Base-by-base conservation (phyloP, 257 asterid genomes). In the Solanum raphanifolium region DNA sequence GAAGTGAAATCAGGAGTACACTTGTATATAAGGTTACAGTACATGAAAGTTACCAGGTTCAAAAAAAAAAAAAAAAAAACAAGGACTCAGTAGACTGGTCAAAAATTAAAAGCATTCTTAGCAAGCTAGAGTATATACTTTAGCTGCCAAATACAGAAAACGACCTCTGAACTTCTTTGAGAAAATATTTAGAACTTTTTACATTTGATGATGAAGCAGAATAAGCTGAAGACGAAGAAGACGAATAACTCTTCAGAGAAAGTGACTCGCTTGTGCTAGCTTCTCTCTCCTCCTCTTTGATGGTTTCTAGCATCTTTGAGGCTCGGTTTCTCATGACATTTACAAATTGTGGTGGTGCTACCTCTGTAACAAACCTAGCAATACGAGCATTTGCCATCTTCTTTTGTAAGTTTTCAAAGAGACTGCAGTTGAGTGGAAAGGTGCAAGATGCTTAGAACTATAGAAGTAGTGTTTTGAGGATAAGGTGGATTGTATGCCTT, bases 221-320 rank as follows among this genome's bases (percentile, higher is more conserved):
- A 15, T 36, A 48, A 36, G 38, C 41, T 46, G 60, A 52, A 27
- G 36, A n/a, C 6, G 43, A 48, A 7, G 23, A 25, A 27, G 36
- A 16, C 1, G 23, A 25, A 66, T 66, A 66, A 23, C 62, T 27
- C 58, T 87, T 34, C 58, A 46, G 48, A 71, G 89, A 86, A 32
- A 83, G 76, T 68, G 73, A 87, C 20, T 84, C 81, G 20, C 32
- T 88, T 31, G 39, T 13, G 68, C 71, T 27, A 11, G 85, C 68
- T 87, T 94, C 98, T 86, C 84, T 95, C 85, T 95, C 97, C 68
- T 95, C 98, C 85, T 95, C 97, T 4, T 93, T 91, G 39, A 95
- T 95, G 35, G 98, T 94, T 15, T 95, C 98, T 46, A 95, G 85
- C 94, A 92, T 91, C 88, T 92, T 91, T n/a, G 94, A 90, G 69